Evolutionary conservation across 1,284 basidiomycete genomes (phyloP).

Genomic region (Malassezia caprae): DNA sequence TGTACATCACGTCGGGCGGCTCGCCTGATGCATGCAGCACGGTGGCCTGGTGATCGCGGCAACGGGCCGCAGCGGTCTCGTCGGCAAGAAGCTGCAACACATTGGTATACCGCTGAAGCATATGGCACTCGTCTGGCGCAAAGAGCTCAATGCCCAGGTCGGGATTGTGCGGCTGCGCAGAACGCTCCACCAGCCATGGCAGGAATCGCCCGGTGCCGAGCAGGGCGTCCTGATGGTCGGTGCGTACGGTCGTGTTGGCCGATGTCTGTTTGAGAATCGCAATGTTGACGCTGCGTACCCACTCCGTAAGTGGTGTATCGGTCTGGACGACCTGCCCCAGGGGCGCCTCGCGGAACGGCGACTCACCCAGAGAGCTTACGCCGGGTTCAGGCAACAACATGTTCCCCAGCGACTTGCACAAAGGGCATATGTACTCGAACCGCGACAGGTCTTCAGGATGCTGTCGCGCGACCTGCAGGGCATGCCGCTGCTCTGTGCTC

Average conservation of each 20-base stretch:
- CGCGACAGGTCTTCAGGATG: slow-evolving; percentile 87
- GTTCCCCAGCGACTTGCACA: slow-evolving; percentile 97
- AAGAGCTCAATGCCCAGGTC: neutral
- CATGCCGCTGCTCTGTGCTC: slow-evolving; percentile 78
- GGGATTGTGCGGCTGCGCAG: slow-evolving; percentile 19
- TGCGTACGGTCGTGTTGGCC: slow-evolving; percentile 1
- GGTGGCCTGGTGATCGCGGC: slow-evolving; percentile 29
- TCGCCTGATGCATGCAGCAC: slow-evolving; percentile 27
- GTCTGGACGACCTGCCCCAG: slow-evolving; percentile 19
- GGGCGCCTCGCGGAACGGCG: slow-evolving; percentile 6
- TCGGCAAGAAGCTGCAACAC: slow-evolving; percentile 39
- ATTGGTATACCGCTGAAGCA: slow-evolving; percentile 38
- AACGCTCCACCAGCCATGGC: slow-evolving; percentile 26
- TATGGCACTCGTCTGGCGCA: slow-evolving; percentile 23
- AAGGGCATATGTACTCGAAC: slow-evolving; percentile 88
- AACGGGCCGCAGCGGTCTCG: slow-evolving; percentile 22
- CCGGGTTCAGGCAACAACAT: slow-evolving; percentile 71
- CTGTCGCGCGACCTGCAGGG: slow-evolving; percentile 77
- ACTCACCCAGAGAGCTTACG: slow-evolving; percentile 2
- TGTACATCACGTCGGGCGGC: slow-evolving; percentile 19
- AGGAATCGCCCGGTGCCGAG: slow-evolving; percentile 42
- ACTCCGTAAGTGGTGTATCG: slow-evolving; percentile 33
- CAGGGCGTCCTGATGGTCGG: slow-evolving; percentile 32
- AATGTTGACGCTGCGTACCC: slow-evolving; percentile 48
- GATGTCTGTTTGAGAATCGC: slow-evolving; percentile 41